Conservation (phyloP, 352 stramenopile species). For the Poterioochromonas sp. region DNA sequence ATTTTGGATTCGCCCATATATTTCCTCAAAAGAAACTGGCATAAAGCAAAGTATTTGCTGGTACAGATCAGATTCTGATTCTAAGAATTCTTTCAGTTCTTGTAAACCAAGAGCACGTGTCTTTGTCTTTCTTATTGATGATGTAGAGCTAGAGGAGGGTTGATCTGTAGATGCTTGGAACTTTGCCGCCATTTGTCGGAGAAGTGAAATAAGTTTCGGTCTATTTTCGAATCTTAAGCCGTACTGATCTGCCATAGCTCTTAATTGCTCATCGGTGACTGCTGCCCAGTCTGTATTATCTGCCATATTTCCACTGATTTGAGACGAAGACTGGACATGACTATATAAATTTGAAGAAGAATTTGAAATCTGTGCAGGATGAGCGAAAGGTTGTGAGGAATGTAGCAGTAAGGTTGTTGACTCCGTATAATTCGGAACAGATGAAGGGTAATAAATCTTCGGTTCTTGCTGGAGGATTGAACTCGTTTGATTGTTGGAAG, state of each 20-base stretch:
- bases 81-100: not conserved
- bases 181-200: not conserved
- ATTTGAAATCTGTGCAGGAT: too few relatives aligned
- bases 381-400: too few relatives aligned
- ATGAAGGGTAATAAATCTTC: too few relatives aligned
- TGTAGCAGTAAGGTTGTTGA: too few relatives aligned
- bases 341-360: too few relatives aligned
- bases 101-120: not conserved
- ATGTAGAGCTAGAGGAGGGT: not conserved
- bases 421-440: too few relatives aligned
- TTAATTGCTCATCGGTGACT: not conserved
- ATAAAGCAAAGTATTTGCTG: not conserved
- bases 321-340: too few relatives aligned
- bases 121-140: not conserved
- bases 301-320: not conserved
- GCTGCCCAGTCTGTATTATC: not conserved
- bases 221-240: not conserved
- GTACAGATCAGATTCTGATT: not conserved
- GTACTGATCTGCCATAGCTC: not conserved
- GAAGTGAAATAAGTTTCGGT: not conserved
- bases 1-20: not conserved
- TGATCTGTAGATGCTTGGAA: not conserved
- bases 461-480: too few relatives aligned
- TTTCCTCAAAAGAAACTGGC: not conserved
- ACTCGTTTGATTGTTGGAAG: too few relatives aligned